Percentiles rank a stretch among this genome's conserved stretches.
Conservation (phyloP, 2,329 filamentous ascomycete genomes). For the Chrysosporium queenslandicum region DNA sequence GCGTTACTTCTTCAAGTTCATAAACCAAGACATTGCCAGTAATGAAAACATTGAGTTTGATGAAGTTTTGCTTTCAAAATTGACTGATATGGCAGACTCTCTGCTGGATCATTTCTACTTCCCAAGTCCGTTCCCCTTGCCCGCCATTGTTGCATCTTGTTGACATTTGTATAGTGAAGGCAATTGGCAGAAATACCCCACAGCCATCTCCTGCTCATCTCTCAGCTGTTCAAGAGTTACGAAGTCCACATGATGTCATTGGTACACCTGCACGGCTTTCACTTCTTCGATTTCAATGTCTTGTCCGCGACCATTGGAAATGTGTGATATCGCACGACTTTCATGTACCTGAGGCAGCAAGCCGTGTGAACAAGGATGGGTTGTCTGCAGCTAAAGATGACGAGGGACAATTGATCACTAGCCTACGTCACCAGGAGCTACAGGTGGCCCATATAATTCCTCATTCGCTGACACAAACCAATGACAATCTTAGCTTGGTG, state of each 20-base stretch:
- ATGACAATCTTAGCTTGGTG: no score
- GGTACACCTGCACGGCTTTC: not conserved
- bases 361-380: not conserved
- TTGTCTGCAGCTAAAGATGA: not conserved
- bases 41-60: no score
- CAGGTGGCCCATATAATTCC: not conserved
- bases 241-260: not conserved
- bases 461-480: not conserved
- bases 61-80: not conserved
- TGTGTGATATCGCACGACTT: not conserved
- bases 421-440: not conserved
- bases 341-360: not conserved
- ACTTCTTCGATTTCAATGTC: not conserved
- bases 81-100: constrained; percentile 13
- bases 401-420: constrained; percentile 1
- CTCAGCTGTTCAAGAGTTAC: not conserved
- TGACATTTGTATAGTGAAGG: constrained; percentile 12
- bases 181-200: constrained; percentile 15
- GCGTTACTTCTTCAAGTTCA: no score
- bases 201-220: constrained; percentile 18
- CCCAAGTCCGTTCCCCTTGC: constrained; percentile 12
- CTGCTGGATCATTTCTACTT: constrained; percentile 18
- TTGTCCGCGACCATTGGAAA: not conserved
- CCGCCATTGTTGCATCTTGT: not conserved
- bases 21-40: no score